phyloP scores from a whole-genome alignment of 2,329 filamentous ascomycete genomes.

The Epichloe coenophiala region DNA sequence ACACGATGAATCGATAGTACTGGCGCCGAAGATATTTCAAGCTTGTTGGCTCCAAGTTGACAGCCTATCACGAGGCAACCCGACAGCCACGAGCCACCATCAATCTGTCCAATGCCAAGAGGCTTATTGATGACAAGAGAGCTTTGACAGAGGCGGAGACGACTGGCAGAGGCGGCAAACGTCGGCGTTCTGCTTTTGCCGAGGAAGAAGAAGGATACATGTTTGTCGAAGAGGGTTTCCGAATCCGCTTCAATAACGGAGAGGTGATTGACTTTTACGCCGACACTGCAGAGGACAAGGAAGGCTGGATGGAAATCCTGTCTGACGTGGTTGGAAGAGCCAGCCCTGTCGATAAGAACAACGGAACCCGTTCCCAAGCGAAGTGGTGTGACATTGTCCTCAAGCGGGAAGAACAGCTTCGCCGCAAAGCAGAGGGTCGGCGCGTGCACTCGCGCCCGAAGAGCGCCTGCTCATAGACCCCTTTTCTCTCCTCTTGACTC shows the following conservation, averaged over 20 bases:
- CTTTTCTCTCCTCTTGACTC: neutral
- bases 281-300: constrained; percentile 75
- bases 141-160: constrained; percentile 75
- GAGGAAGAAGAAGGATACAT: constrained; percentile 99
- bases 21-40: constrained; percentile 98
- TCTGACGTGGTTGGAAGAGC: constrained; percentile 53
- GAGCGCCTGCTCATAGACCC: constrained; percentile 33
- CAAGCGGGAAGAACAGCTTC: constrained; percentile 47
- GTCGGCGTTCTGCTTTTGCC: constrained; percentile 87
- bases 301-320: constrained; percentile 87
- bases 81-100: constrained; percentile 93
- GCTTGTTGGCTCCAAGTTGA: constrained; percentile 78
- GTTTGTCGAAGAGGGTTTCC: constrained; percentile 98
- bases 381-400: constrained; percentile 58
- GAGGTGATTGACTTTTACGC: constrained; percentile 98
- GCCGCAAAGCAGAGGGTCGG: constrained; percentile 37
- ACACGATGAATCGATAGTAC: constrained; percentile 45
- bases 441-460: constrained; percentile 43
- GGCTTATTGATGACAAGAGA: constrained; percentile 84
- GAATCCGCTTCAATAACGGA: constrained; percentile 94
- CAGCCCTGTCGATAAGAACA: constrained; percentile 30
- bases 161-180: constrained; percentile 59
- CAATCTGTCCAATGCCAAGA: constrained; percentile 83
- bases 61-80: constrained; percentile 90
- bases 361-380: constrained; percentile 30